Conservation (phyloP, 176 grass and related monocot species). For the Pontederia crassipes region DNA sequence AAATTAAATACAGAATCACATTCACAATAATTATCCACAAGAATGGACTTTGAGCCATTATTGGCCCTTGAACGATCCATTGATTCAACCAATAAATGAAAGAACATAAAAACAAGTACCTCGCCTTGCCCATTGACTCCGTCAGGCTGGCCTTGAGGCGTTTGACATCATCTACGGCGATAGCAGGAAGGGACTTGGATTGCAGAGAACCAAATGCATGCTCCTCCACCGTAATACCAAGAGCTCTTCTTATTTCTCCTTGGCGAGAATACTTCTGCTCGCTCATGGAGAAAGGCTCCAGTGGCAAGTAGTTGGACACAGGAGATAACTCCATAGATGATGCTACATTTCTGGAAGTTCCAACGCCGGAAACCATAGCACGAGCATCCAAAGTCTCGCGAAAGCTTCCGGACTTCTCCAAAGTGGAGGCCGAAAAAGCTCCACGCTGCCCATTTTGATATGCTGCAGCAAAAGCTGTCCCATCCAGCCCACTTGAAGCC, state of each 20-base stretch:
- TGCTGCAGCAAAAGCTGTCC: slow-evolving; percentile 7
- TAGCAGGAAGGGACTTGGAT: slow-evolving; percentile 30
- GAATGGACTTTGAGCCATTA: not conserved
- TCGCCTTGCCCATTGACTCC: slow-evolving; percentile 40
- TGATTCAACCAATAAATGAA: not conserved
- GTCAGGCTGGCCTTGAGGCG: slow-evolving; percentile 42
- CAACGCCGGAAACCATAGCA: slow-evolving; percentile 2
- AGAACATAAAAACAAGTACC: slow-evolving; percentile 16
- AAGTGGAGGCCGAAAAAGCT: slow-evolving; percentile 8
- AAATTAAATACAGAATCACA: not conserved
- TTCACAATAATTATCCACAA: no score
- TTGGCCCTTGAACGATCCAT: not conserved
- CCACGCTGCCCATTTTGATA: slow-evolving; percentile 23
- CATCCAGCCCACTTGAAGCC: slow-evolving; percentile 19
- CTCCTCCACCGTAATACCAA: slow-evolving; percentile 41
- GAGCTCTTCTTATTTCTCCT: slow-evolving; percentile 42
- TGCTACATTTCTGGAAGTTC: slow-evolving; percentile 29
- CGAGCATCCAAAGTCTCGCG: slow-evolving; percentile 26
- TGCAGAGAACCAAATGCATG: slow-evolving; percentile 30
- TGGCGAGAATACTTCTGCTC: slow-evolving; percentile 46
- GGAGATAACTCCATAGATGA: slow-evolving; percentile 25
- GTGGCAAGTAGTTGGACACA: slow-evolving; percentile 40
- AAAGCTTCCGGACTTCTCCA: slow-evolving; percentile 29
- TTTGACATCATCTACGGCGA: slow-evolving; percentile 40
- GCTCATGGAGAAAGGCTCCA: slow-evolving; percentile 35